Evolutionary conservation across 768 basidiomycete species (phyloP), one percentile per base, ranked within the genome.

Genomic region (Saitozyma podzolica): DNA sequence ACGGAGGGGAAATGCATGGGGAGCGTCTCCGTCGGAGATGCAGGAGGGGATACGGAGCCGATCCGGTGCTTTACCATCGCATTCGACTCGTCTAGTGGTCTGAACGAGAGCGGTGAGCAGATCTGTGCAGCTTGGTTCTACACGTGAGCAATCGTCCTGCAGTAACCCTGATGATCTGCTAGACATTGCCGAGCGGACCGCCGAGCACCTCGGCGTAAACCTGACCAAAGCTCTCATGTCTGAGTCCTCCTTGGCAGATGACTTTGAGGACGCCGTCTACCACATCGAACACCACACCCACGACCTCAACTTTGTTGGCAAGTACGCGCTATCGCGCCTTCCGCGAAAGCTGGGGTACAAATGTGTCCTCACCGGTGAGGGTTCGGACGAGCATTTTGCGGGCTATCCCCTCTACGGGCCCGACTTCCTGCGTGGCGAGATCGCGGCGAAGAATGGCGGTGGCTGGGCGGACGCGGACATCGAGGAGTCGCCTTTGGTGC

Each of bases 291-390:
- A 73, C 52, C 70, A 71, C 37, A 62, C 62, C 17, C 65, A 66
- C 50, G 73, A 77, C 63, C 53, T 74, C 29, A 74, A 72, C 62
- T 72, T 65, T 59, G 68, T 74, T 3, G 75, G 70, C 13, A 77
- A 77, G 58, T 72, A 64, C 56, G 67, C 67, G 17, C 63, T 77
- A 40, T 69, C 67, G 6, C 57, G 61, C 42, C 62, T 75, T 6
- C 69, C 73, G 20, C 54, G 66, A 37, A 52, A 62, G 40, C 68
- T 68, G 42, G 75, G 75, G 20, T 77, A 73, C 59, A 70, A 72
- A 55, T 70, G 75, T 29, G 75, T 73, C 51, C 58, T 77, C 49
- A 77, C 75, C 42, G 75, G 75, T 19, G 75, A 77, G 61, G 75
- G 75, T 8, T 68, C 75, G 10, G 75, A 77, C 55, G 75, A 77